Evolutionary conservation across 768 basidiomycete genomes (phyloP), one percentile per base, ranked within the genome.

Genomic region (Suillus ampliporus): DNA sequence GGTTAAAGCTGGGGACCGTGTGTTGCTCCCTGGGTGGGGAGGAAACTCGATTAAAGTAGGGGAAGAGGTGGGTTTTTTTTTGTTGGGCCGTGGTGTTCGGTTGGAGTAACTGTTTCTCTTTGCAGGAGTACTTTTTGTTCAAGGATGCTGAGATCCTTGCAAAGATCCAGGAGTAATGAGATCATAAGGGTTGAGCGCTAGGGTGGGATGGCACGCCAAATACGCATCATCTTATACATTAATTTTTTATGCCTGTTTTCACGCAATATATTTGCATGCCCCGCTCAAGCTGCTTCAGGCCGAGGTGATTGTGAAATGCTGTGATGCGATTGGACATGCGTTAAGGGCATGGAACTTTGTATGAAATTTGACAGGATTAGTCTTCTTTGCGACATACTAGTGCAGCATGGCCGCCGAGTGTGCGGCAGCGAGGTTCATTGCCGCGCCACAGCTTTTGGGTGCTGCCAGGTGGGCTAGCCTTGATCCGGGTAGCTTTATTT

Each of bases 1-100:
- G 19, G 96, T 99, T 52, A 88, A 90, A 79, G 84, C 91, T 19
- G 97, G 97, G 43, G 97, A 99, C 80, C 84, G 92, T 11, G 96
- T 99, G 17, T 82, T 99, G 57, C 81, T 99, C 5, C 97, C 97
- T 14, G 94, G 93, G 6, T 99, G 97, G 93, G 97, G 97, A 58
- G 97, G 97, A 13, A 95, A 89, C 72, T 76, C 92, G 17, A 95
- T 99, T 78, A 99, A 99, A 80, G 87, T 99, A 53, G 96, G 95
- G 44, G 97, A 99, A 28, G 96, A 98, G 75, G 97, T 95, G 71
- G 63, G 91, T 84, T 57, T 43, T 60, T 35, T 28, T 48, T 28
- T 21, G 5, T 26, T 41, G 19, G n/a, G n/a, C n/a, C n/a, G n/a
- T n/a, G n/a, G n/a, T n/a, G n/a, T n/a, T n/a, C n/a, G n/a, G n/a